Base-by-base conservation (phyloP, 495 filamentous ascomycete species). In the Podospora australis region DNA sequence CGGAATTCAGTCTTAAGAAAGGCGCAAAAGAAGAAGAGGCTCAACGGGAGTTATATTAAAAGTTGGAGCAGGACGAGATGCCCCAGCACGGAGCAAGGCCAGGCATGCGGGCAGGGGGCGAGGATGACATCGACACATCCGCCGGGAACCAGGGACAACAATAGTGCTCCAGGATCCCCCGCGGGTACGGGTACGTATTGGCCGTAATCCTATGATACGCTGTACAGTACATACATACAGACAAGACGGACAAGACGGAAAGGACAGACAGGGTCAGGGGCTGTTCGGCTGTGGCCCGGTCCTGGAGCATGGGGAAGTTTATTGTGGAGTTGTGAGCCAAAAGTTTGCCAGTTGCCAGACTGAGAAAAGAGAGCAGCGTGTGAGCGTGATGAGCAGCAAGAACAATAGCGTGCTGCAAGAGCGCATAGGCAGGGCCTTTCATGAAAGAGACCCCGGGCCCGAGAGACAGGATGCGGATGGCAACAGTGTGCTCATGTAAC, bases 41-140 rank as follows among this genome's bases (percentile, higher is more conserved):
- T 58, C 55, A 62, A 57, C 38, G 54, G 50, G 46, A 46, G 35
- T 51, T 49, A 56, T 62, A 59, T 55, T 59, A 66, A 41, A 48
- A 38, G 40, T 45, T 49, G 47, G 47, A 49, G 39, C 36, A 43
- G 55, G 45, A 54, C 28, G 42, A 54, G 23, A 43, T 26, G 17
- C 40, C 40, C 60, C 62, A 64, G 54, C 54, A 56, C 60, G 48
- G 45, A 62, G 60, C 44, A 49, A 63, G 58, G 46, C 54, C 55
- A 50, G 49, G 53, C 48, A 64, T 59, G 60, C 52, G 60, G 62
- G 50, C 23, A 46, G 50, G 50, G 49, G 49, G 49, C 35, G 46
- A 49, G 53, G 53, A 56, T 56, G 49, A 48, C 53, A 56, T 51
- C 44, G 54, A 54, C 25, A 43, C 16, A 13, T 30, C 21, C 2